Base-by-base conservation (phyloP, 768 basidiomycete genomes). In the Agaricus subrufescens region DNA sequence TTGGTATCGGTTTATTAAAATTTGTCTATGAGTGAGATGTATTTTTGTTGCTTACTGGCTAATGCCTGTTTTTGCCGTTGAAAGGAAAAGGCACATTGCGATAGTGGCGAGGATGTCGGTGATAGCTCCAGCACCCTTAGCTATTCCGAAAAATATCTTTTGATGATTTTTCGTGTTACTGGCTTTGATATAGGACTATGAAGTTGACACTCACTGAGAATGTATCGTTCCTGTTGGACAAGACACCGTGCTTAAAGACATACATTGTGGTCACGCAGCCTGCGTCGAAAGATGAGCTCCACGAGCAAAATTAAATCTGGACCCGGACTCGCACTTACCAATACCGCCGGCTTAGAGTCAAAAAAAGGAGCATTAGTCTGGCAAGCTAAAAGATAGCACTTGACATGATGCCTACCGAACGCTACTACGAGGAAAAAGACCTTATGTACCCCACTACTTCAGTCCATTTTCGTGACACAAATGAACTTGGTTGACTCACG, bases 81-180 rank as follows among this genome's bases (percentile, higher is more conserved):
- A 66, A 4, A 79, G 66, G 43, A 71, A 71, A 3, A 69, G 56
- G 60, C 75, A 77, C 73, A 79, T 74, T 0, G 75, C 74, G 25
- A 72, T 63, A 7, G 76, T 79, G 0, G 78, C 77, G 10, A 77
- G 39, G 19, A 79, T 66, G 56, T 79, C 78, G 3, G 76, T 73
- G 0, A 72, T 47, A 12, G 76, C 72, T 31, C 71, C 73, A 55
- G 76, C 76, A 10, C 74, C 77, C 61, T 78, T 78, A 1, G 74
- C 72, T 2, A 79, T 42, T 3, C 75, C 75, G 50, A 76, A 75
- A 60, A 75, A 73, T 7, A 76, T 63, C 76, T 78, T 50, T 31
- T 12, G n/a, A n/a, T 26, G 34, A 8, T 34, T 34, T 31, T 34
- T 11, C 34, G 5, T 34, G 34, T 34, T 34, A 34, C 9, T 31